Base-by-base conservation (phyloP, 805 yeast genomes). In the Saccharomycopsis lassenensis region DNA sequence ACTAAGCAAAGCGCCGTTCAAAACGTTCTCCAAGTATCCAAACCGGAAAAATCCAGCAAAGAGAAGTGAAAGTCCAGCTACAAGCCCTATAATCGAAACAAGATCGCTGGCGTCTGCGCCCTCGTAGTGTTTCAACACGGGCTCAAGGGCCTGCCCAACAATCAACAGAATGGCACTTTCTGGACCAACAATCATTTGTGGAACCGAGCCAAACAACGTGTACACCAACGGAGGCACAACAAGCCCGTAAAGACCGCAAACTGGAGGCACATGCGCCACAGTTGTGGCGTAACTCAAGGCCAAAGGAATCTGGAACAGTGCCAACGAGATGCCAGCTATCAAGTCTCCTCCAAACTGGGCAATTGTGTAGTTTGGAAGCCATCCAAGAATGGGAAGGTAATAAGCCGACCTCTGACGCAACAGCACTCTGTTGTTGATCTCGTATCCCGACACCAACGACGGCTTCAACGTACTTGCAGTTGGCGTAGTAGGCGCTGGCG, bases 241-340 rank as follows among this genome's bases (percentile, higher is more conserved):
- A 32, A 85, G 65, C 0, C 86, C 83, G 45, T 77, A 70, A 6
- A 87, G 61, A 0, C 95, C 95, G 45, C 80, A 73, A 2, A 79
- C 55, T 0, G 94, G 83, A 7, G 91, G 89, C 8, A 84, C 77
- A 48, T 77, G 84, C 2, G 94, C 93, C 30, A 86, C 63, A 0
- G 93, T 77, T 0, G 84, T 77, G 3, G 95, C 91, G 50, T 80
- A 80, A 1, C 69, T 63, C 37, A 64, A 44, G 41, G 87, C 79
- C 36, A 89, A 61, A 1, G 98, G 97, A 32, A 91, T 75, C 54
- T 87, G 96, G 57, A 87, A 89, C 4, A 91, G 79, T 0, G 95
- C 95, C 23, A 87, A 55, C 0, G 96, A 77, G 4, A 85, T 50
- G 0, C 98, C 97, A 2, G 95, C 94, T 15, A 80, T 57, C 7